Evolutionary conservation across 225 moss, liverwort and hornwort genomes (phyloP), one percentile per base, ranked within the genome.

Genomic region (Lunularia cruciata): DNA sequence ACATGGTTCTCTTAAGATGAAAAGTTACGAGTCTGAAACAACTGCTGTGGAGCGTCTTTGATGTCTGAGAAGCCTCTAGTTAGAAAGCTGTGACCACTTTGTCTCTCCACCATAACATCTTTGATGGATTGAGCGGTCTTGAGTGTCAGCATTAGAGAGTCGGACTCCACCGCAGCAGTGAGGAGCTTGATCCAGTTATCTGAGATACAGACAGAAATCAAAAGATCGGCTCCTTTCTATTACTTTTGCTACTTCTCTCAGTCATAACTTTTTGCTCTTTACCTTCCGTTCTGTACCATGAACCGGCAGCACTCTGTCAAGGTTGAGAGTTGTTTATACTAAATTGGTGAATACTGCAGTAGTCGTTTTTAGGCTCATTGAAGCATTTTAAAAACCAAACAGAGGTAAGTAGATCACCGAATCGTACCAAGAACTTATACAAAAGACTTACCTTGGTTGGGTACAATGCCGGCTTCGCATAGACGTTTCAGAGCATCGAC

Each of bases 161-260:
- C 83, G 58, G 88, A 83, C 33, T 95, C 92, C 27, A 78, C 81
- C 33, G 92, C 92, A 48, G 90, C 85, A 19, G 67, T 74, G 71
- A 95, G 74, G 73, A 95, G 88, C 84, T 92, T 95, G 75, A 95
- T 92, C 95, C 95, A 95, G 63, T 83, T 92, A 33, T 92, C 95
- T 95, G 81, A 34, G 51, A 73, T 26, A 34, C 39, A 71, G 20
- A 3, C 43, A 10, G 37, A 51, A 33, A 61, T 39, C 6, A 20
- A 22, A 12, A 1, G 3, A 13, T 61, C 25, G 42, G 61, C 26
- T 30, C 22, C 33, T 40, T 40, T 13, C 6, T 40, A 40, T 40
- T 6, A 40, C n/a, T 40, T 40, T 13, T 40, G 13, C 8, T 40
- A 40, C 40, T 6, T 13, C 6, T 6, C 13, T 40, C 40, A 40